Conservation (phyloP, 345 rosid genomes). For the Tarenaya hassleriana region DNA sequence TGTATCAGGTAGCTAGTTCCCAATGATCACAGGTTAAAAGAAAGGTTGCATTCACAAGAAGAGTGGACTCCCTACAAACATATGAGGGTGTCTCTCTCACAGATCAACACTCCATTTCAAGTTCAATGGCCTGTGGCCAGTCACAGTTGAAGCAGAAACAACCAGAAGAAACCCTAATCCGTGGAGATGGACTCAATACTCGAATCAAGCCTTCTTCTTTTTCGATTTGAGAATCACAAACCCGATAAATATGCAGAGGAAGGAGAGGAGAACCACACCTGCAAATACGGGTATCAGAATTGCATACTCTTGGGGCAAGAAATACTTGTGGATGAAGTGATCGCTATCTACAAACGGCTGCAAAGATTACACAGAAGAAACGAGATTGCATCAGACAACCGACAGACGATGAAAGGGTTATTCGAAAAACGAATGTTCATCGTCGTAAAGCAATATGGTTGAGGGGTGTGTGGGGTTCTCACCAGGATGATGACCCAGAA, state of each 20-base stretch:
- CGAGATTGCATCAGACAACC: not conserved
- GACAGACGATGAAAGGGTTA: too few species aligned
- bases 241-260: slow-evolving; percentile 65
- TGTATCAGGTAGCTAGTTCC: too few species aligned
- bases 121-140: too few species aligned
- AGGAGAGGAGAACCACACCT: slow-evolving; percentile 59
- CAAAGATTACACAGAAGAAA: slow-evolving; percentile 12
- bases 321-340: slow-evolving; percentile 83
- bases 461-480: slow-evolving; percentile 17
- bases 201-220: slow-evolving; percentile 60
- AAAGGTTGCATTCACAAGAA: too few species aligned
- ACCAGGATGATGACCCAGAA: slow-evolving; percentile 97
- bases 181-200: too few species aligned
- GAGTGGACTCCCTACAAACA: too few species aligned
- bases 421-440: not conserved
- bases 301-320: slow-evolving; percentile 81
- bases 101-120: too few species aligned
- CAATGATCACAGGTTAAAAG: too few species aligned
- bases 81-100: too few species aligned
- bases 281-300: slow-evolving; percentile 67
- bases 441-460: not conserved
- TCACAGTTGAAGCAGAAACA: too few species aligned
- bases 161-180: too few species aligned
- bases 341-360: slow-evolving; percentile 93
- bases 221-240: slow-evolving; percentile 75